Base-by-base conservation (phyloP, 139 green algal genomes). In the Picochlorum sp. region DNA sequence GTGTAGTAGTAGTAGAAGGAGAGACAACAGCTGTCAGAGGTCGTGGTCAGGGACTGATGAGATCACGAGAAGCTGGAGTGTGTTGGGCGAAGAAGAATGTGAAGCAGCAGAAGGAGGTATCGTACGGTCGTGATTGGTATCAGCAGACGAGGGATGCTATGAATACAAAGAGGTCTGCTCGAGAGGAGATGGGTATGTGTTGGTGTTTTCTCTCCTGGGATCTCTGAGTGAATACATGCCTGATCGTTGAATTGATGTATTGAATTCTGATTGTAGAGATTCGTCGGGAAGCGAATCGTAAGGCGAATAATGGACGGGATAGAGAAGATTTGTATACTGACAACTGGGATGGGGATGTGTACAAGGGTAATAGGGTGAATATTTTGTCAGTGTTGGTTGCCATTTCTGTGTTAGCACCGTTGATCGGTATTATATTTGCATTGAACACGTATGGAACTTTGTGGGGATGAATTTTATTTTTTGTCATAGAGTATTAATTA, bases 321-420 rank as follows among this genome's bases (percentile, higher is more conserved):
- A 14, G 45, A 38, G 45, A 89, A 60, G 82, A 90, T 66, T 60
- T 90, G 4, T 90, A 90, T 74, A 89, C 82, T 57, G 78, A 77
- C 9, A 81, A 81, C 59, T 86, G 80, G 81, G 82, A 80, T 46
- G 82, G 82, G 21, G 68, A 52, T 37, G 77, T 85, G 59, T 88
- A 84, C 67, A 84, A 79, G 49, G 81, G 81, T 21, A 59, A 30
- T 2, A 45, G 8, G 8, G 69, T 74, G 56, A 87, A 87, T 70
- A 73, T 86, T 37, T 44, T 84, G 14, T 69, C 45, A 41, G 23
- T 77, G 15, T 54, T 77, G 49, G 28, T 66, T 13, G 63, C 60
- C 3, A 41, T 89, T 4, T 80, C 69, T 45, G 44, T 89, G 23
- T 51, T 85, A 14, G 72, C 68, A 10, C 83, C 83, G 3, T 38